These are phyloP conservation scores for Porphyra umbilicalis DNA, from an alignment of 31 red algal species.

Conservation along the genomic window DNA sequence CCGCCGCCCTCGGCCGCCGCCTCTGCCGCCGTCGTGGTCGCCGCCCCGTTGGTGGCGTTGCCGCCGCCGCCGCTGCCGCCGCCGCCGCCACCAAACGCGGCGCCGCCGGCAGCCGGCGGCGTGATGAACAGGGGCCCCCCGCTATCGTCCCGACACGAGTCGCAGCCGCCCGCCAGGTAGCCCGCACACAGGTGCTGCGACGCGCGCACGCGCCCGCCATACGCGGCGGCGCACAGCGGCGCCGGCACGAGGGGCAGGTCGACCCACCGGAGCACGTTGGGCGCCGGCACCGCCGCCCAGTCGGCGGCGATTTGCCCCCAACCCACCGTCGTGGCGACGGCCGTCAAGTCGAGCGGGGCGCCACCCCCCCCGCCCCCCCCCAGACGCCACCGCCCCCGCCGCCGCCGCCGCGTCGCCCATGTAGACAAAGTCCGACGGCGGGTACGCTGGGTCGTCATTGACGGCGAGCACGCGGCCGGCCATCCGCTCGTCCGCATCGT, in stretches of 20 bases:
- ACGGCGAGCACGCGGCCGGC: not conserved
- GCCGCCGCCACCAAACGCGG: too few relatives aligned
- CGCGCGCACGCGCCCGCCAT: not conserved
- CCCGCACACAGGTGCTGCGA: not conserved
- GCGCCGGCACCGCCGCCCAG: not conserved
- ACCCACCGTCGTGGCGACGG: not conserved
- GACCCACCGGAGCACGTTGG: not conserved
- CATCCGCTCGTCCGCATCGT: not conserved
- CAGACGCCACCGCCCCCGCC: too few relatives aligned
- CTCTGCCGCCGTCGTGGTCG: not conserved
- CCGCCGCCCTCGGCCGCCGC: too few relatives aligned
- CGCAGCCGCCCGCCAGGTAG: not conserved
- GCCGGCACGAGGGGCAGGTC: not conserved
- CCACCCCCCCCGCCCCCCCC: not conserved
- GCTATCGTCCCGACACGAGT: not conserved
- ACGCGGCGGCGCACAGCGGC: not conserved
- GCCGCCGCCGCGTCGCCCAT: not conserved
- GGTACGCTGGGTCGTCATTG: not conserved
- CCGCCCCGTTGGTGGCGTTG: not conserved
- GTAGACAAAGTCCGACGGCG: not conserved
- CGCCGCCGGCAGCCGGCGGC: not conserved
- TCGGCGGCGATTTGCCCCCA: not conserved
- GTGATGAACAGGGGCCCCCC: not conserved
- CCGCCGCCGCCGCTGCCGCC: too few relatives aligned
- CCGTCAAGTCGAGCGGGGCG: not conserved